Evolutionary conservation across 495 filamentous ascomycete species (phyloP).

Genomic region (Penicillium steckii): DNA sequence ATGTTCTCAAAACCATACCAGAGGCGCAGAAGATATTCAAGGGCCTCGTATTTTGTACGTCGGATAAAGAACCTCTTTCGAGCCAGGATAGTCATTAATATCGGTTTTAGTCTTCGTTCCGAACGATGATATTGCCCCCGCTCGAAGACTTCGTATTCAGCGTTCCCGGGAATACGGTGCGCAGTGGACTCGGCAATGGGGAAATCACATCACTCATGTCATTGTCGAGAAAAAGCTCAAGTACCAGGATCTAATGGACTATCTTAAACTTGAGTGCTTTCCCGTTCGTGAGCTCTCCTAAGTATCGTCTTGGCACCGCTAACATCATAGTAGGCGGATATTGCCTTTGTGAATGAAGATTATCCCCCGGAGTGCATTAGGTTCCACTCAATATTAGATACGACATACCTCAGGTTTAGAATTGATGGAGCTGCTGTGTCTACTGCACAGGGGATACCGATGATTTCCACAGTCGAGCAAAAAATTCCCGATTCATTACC

Average conservation of each 20-base stretch:
- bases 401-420: conserved; percentile 57
- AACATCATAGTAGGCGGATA: conserved; percentile 36
- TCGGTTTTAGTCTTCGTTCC: conserved; percentile 67
- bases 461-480: neutral
- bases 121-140: conserved; percentile 66
- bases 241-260: conserved; percentile 63
- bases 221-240: conserved; percentile 71
- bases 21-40: conserved; percentile 66
- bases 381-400: conserved; percentile 56
- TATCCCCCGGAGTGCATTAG: conserved; percentile 80
- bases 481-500: conserved; percentile 15
- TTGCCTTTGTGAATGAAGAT: conserved; percentile 68
- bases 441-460: neutral
- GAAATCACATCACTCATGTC: conserved; percentile 62
- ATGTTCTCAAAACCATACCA: conserved; percentile 44
- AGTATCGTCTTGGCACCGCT: conserved; percentile 22
- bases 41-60: conserved; percentile 59
- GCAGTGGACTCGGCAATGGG: conserved; percentile 57
- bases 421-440: conserved; percentile 42
- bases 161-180: conserved; percentile 78
- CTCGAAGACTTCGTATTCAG: conserved; percentile 66
- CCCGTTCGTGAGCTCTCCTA: conserved; percentile 37
- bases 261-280: conserved; percentile 51
- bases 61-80: neutral
- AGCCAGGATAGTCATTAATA: neutral